phyloP scores from a whole-genome alignment of 768 basidiomycete genomes.

The Boletus barrowsii region DNA sequence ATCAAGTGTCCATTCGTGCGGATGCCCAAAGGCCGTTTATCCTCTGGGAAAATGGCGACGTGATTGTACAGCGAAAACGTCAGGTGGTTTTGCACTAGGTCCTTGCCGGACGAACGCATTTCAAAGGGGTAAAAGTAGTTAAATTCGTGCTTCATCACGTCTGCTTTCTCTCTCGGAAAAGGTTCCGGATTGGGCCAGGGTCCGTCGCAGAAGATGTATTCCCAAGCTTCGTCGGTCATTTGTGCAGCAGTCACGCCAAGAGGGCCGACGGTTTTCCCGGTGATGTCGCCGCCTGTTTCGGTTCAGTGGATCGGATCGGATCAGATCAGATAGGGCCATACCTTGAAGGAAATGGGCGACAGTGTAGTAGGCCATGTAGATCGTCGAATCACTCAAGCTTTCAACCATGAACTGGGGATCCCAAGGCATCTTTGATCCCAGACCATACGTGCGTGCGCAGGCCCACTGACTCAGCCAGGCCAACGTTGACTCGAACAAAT shows the following conservation, averaged over 20 bases:
- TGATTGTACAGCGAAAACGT: conserved; percentile 95
- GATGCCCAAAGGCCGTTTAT: conserved; percentile 89
- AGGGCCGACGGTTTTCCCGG: conserved; percentile 76
- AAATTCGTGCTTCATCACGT: conserved; percentile 86
- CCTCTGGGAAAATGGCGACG: conserved; percentile 83
- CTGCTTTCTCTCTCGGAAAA: conserved; percentile 71
- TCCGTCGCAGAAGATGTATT: conserved; percentile 82
- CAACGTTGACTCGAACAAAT: conserved; percentile 87
- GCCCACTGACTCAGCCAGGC: conserved; percentile 99
- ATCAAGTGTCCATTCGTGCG: conserved; percentile 95
- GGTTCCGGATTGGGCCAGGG: conserved; percentile 69
- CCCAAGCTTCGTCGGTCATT: conserved; percentile 98
- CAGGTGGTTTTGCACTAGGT: conserved; percentile 92
- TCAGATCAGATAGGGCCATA: conserved; percentile 31
- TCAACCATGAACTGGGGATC: conserved; percentile 96
- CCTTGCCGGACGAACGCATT: conserved; percentile 96
- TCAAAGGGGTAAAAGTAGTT: conserved; percentile 98
- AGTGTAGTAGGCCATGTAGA: conserved; percentile 99
- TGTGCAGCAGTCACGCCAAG: conserved; percentile 85
- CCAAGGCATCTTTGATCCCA: conserved; percentile 96
- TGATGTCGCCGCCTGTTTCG: conserved; percentile 59
- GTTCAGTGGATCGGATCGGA: conserved; percentile 6
- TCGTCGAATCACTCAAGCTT: conserved; percentile 93
- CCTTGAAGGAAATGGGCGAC: conserved; percentile 89
- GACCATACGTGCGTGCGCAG: conserved; percentile 94